phyloP scores from a whole-genome alignment of 768 basidiomycete species.

The Fistulinella prunicolor region DNA sequence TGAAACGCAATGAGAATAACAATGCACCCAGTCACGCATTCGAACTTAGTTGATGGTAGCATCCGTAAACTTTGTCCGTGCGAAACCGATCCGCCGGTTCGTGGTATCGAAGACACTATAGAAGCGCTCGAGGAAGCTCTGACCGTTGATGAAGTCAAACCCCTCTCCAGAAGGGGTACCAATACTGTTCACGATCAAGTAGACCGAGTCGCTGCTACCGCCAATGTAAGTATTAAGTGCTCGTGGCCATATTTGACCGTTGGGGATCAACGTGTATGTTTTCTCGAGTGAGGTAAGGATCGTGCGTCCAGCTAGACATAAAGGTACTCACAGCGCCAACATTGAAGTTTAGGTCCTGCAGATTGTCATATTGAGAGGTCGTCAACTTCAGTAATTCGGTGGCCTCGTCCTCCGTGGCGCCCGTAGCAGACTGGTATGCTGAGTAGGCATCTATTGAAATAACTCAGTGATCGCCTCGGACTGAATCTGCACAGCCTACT shows the following conservation, averaged over 20 bases:
- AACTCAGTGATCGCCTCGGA: constrained; percentile 1
- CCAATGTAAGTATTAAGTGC: constrained; percentile 30
- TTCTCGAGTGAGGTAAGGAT: not conserved
- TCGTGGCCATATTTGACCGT: constrained; percentile 36
- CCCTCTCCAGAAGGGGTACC: constrained; percentile 13
- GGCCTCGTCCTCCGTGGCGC: constrained; percentile 20
- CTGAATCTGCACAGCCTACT: not conserved
- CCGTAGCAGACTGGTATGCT: constrained; percentile 26
- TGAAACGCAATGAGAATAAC: too few species aligned
- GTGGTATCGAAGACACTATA: constrained; percentile 41
- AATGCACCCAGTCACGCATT: too few species aligned
- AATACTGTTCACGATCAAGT: constrained; percentile 27
- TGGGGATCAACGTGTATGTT: constrained; percentile 19
- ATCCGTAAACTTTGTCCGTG: constrained; percentile 36
- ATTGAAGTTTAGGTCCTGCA: constrained; percentile 27
- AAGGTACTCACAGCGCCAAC: constrained; percentile 10
- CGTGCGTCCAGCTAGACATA: too few species aligned
- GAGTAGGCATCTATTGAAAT: constrained; percentile 26
- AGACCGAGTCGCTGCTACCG: constrained; percentile 22
- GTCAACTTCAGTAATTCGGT: constrained; percentile 32
- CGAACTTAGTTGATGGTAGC: not conserved
- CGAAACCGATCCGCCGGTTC: constrained; percentile 40
- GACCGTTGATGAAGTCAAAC: constrained; percentile 24
- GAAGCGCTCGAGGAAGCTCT: constrained; percentile 34
- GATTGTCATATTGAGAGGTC: constrained; percentile 20